Base-by-base conservation (phyloP, 805 yeast species). In the Yueomyces sinensis region DNA sequence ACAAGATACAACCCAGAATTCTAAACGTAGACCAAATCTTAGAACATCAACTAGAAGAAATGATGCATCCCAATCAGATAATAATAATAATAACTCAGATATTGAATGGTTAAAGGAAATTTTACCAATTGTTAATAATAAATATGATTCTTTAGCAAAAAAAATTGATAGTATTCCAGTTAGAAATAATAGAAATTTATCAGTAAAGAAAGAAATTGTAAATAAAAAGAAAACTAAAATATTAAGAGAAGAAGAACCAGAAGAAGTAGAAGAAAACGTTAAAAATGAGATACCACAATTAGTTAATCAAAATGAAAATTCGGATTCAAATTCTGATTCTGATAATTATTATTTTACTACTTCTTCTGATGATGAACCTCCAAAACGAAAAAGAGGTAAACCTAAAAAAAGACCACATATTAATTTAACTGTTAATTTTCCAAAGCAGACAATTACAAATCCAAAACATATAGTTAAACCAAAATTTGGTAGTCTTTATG, bases 381-480 rank as follows among this genome's bases (percentile, higher is more conserved):
- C 38, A 16, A 17, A 27, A 35, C 37, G 18, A n/a, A 32, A 17
- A 38, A 48, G 25, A 31, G 34, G 40, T 23, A 40, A 20, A 18
- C 38, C 33, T 28, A 35, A 32, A 31, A 51, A 44, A 15, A 33
- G 45, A 4, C 58, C 62, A 2, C 50, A 44, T 17, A 35, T 65
- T 1, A 57, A 46, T 11, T 33, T 70, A 7, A 56, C 47, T 3
- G 48, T 65, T 3, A 37, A 51, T 13, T 53, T 59, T 18, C 72
- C 72, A 7, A 56, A 60, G 17, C 75, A 68, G 30, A 53, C 65
- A 4, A 61, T 76, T 4, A 66, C 80, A 0, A 77, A 78, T 44
- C 86, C 87, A 6, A 56, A 61, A 18, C 81, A 76, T 54, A 61
- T 66, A 4, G 54, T 69, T 0, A 47, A 53, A 5, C 76, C 81